Evolutionary conservation across 306 rosid genomes (phyloP).

Genomic region (Casuarina cunninghamiana): DNA sequence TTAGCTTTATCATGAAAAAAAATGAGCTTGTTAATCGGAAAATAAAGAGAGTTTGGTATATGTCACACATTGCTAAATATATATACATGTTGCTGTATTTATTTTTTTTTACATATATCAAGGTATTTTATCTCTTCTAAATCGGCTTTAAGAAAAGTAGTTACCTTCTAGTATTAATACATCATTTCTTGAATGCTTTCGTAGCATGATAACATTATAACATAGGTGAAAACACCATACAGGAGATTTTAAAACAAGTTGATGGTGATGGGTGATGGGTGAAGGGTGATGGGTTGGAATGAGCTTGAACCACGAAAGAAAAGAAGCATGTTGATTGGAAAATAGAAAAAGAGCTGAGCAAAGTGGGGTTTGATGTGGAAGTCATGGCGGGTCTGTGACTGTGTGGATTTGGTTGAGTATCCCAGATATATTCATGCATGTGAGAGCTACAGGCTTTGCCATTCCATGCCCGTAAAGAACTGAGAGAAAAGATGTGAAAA

Average conservation of each 20-base stretch:
- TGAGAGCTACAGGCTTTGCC: conserved; percentile 30
- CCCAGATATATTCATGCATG: conserved; percentile 21
- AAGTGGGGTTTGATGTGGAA: conserved; percentile 5
- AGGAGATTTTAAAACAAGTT: neutral
- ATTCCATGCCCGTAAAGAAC: conserved; percentile 28
- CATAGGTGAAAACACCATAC: neutral
- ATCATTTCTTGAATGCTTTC: neutral
- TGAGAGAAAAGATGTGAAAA: conserved; percentile 10
- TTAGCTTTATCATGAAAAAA: too few relatives aligned
- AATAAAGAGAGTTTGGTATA: too few relatives aligned
- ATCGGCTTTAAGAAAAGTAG: too few relatives aligned
- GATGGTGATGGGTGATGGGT: neutral
- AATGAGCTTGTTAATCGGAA: too few relatives aligned
- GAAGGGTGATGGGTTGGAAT: neutral
- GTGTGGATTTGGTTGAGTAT: conserved; percentile 20
- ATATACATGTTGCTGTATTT: too few relatives aligned
- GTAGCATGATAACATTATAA: neutral
- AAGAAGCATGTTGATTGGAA: neutral
- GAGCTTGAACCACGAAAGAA: neutral
- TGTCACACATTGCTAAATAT: too few relatives aligned
- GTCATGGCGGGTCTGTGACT: conserved; percentile 6
- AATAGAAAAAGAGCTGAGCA: neutral
- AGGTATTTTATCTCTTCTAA: too few relatives aligned
- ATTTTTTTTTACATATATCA: too few relatives aligned
- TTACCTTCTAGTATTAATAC: too few relatives aligned